Evolutionary conservation across 257 asterid species (phyloP).

Genomic region (Cordia subcordata): DNA sequence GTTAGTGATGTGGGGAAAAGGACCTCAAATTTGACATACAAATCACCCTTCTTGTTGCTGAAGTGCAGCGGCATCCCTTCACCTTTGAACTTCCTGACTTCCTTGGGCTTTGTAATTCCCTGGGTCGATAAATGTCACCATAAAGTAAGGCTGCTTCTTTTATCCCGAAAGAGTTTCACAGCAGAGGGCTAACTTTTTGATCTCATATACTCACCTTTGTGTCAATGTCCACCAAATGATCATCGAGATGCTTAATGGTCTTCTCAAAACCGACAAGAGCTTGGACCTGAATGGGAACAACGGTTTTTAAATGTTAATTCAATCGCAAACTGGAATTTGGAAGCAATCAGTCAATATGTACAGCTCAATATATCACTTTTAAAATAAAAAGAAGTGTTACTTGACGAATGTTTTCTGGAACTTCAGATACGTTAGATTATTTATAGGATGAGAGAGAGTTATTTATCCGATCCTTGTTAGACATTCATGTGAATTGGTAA

Average conservation of each 20-base stretch:
- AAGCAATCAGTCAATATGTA: neutral
- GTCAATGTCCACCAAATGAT: conserved; percentile 76
- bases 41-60: conserved; percentile 84
- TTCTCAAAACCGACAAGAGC: conserved; percentile 96
- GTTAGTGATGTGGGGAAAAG: conserved; percentile 74
- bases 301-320: neutral
- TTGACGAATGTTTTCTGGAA: too few relatives aligned
- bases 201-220: conserved; percentile 47
- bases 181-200: neutral
- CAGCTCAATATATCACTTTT: neutral
- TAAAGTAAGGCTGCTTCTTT: neutral
- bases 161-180: too few relatives aligned
- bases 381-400: neutral
- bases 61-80: conserved; percentile 92
- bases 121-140: conserved; percentile 14
- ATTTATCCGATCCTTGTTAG: too few relatives aligned
- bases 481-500: neutral
- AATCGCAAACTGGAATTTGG: neutral
- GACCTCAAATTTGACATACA: conserved; percentile 78
- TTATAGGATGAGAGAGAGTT: neutral
- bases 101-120: conserved; percentile 88
- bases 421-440: neutral
- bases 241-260: conserved; percentile 84
- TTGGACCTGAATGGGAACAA: conserved; percentile 53
- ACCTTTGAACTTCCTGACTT: conserved; percentile 79